A percentile compares a stretch with the other conserved stretches of the same genome.
phyloP scores from a whole-genome alignment of 2,329 filamentous ascomycete genomes.

The Ophiostoma sp. region DNA sequence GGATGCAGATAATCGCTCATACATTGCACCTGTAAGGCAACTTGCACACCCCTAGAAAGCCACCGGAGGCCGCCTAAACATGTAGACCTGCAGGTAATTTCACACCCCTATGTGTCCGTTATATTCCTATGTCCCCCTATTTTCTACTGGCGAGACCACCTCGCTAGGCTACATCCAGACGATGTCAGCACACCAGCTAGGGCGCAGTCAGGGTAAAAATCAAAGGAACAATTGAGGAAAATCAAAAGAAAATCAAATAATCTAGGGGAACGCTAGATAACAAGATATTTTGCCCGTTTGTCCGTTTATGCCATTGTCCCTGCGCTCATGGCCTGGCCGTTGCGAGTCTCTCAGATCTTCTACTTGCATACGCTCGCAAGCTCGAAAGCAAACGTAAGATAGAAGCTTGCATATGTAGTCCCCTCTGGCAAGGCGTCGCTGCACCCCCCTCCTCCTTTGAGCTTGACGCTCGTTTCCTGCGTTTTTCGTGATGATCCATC shows the following conservation, averaged over 20 bases:
- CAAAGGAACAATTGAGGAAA: background rate
- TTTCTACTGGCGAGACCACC: background rate
- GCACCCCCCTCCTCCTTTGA: background rate
- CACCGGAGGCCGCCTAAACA: conserved; percentile 5
- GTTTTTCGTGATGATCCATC: background rate
- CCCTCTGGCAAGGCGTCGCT: background rate
- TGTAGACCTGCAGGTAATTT: background rate
- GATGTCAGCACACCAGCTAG: background rate
- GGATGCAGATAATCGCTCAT: conserved; percentile 9
- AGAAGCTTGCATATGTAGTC: background rate
- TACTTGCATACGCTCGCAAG: background rate
- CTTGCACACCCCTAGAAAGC: background rate
- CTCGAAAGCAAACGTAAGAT: background rate
- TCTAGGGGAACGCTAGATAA: background rate
- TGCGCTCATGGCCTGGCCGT: no score
- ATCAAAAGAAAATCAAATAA: background rate
- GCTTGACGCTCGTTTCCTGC: background rate
- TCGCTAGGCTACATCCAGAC: conserved; percentile 11
- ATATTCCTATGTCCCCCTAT: background rate
- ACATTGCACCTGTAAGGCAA: background rate
- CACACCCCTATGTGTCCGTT: background rate
- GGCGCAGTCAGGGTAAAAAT: background rate
- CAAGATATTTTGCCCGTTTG: background rate
- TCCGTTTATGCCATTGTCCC: no score
- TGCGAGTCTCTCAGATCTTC: background rate